These are phyloP conservation scores for Kregervanrija delftensis DNA, from an alignment of 805 yeast genomes.

Conservation along the genomic window DNA sequence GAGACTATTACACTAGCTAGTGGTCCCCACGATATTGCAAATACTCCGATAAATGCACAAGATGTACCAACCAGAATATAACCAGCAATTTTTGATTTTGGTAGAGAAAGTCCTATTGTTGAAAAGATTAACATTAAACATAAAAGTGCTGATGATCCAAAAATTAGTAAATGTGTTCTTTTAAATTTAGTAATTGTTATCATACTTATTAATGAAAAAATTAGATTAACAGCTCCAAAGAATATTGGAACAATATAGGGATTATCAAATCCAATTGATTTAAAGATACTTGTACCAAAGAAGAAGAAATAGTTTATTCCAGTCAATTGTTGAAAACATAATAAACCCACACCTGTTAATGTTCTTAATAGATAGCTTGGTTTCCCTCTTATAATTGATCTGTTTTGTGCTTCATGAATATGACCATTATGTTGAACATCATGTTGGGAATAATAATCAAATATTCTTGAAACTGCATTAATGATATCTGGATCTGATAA, in stretches of 20 bases:
- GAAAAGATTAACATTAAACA: constrained; percentile 51
- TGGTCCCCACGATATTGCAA: constrained; percentile 74
- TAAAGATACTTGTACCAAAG: constrained; percentile 55
- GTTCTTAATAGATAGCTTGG: constrained; percentile 25
- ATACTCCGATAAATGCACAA: constrained; percentile 47
- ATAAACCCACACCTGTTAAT: constrained; percentile 23
- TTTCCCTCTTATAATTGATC: constrained; percentile 21
- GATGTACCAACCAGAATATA: constrained; percentile 55
- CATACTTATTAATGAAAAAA: constrained; percentile 43
- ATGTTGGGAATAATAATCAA: constrained; percentile 8
- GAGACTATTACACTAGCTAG: constrained; percentile 58
- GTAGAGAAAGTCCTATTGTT: constrained; percentile 42
- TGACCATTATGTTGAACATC: not conserved
- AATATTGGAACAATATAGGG: constrained; percentile 51
- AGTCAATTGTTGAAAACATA: constrained; percentile 41
- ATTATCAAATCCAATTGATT: constrained; percentile 42
- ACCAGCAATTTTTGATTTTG: constrained; percentile 33
- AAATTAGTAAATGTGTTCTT: constrained; percentile 38
- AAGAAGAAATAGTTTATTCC: constrained; percentile 67
- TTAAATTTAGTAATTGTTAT: constrained; percentile 41
- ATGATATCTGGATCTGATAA: constrained; percentile 17
- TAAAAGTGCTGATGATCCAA: constrained; percentile 45
- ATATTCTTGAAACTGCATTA: constrained; percentile 15
- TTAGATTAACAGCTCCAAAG: constrained; percentile 47
- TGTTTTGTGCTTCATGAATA: not conserved